Base-by-base conservation (phyloP, 2,329 filamentous ascomycete genomes). In the Exophiala xenobiotica region DNA sequence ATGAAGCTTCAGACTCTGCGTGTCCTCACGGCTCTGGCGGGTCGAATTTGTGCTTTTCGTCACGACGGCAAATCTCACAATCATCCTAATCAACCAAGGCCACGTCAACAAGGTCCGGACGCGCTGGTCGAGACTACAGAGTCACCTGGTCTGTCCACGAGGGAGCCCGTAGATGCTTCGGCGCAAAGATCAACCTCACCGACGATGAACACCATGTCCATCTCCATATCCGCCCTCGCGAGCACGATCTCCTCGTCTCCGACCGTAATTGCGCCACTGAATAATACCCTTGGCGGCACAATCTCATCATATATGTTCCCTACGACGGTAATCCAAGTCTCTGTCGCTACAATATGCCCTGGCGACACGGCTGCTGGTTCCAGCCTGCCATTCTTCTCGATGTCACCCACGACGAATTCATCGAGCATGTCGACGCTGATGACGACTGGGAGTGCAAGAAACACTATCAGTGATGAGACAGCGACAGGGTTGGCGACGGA, bases 341-440 rank as follows among this genome's bases (percentile, higher is more conserved):
- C 60, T 1, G 33, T 62, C 22, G 58, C 54, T 3, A 61, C 60
- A 2, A 42, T 62, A 6, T 62, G 60, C 42, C 56, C 54, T 3
- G 52, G 45, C 14, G 47, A 42, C 9, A 40, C 41, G n/a, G 49
- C 42, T 4, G 19, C 48, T 6, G 51, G 53, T 19, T 16, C 43
- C 7, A 44, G 52, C 24, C 26, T 57, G 6, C 51, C 45, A 3
- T 11, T 48, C 4, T 51, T 46, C 12, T 53, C 44, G 16, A 18
- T 46, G 16, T 24, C 22, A 1, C 37, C 37, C 9, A 41, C 22
- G 1, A 24, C n/a, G n/a, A 31, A 16, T 20, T 27, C 39, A 8
- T 41, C 27, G 4, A 42, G 14, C 20, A 38, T 35, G 5, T 23
- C 16, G 14, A 26, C n/a, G 29, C 6, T 19, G 23, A n/a, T n/a